Percentiles rank a stretch among this genome's conserved stretches.
These are phyloP conservation scores for Suillus bovinus DNA, from an alignment of 768 basidiomycete genomes.

Conservation along the genomic window DNA sequence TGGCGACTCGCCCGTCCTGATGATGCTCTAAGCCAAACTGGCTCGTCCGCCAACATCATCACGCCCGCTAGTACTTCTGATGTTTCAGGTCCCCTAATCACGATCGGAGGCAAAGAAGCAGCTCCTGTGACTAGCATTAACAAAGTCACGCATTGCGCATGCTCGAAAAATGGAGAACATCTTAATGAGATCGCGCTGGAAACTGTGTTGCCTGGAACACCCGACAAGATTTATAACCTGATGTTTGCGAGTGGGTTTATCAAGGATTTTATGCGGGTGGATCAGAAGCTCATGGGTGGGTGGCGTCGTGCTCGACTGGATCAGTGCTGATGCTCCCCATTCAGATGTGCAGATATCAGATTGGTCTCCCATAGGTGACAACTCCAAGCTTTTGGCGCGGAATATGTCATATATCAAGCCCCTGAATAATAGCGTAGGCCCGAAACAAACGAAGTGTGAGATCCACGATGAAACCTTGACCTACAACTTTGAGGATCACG, in stretches of 20 bases:
- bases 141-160: slow-evolving; percentile 73
- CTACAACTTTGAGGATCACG: slow-evolving; percentile 82
- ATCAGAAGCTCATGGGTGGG: slow-evolving; percentile 87
- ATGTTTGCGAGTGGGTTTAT: slow-evolving; percentile 96
- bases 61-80: slow-evolving; percentile 23
- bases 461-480: slow-evolving; percentile 82
- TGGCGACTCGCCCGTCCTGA: slow-evolving; percentile 90
- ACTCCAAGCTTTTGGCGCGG: slow-evolving; percentile 71
- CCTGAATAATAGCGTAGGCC: slow-evolving; percentile 82
- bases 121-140: slow-evolving; percentile 23
- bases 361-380: slow-evolving; percentile 72
- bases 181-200: slow-evolving; percentile 76
- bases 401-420: slow-evolving; percentile 97
- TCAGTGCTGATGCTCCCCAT: background rate
- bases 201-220: slow-evolving; percentile 80
- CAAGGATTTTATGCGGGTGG: slow-evolving; percentile 88
- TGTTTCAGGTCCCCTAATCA: slow-evolving; percentile 3
- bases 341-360: slow-evolving; percentile 95
- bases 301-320: slow-evolving; percentile 10
- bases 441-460: slow-evolving; percentile 95
- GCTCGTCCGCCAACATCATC: slow-evolving; percentile 20
- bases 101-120: slow-evolving; percentile 6
- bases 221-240: slow-evolving; percentile 93
- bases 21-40: slow-evolving; percentile 30
- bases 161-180: slow-evolving; percentile 70